Percentiles rank a stretch among this genome's conserved stretches.
Evolutionary conservation across 2,329 filamentous ascomycete genomes (phyloP).

Genomic region (Coniosporium tulheliwenetii): DNA sequence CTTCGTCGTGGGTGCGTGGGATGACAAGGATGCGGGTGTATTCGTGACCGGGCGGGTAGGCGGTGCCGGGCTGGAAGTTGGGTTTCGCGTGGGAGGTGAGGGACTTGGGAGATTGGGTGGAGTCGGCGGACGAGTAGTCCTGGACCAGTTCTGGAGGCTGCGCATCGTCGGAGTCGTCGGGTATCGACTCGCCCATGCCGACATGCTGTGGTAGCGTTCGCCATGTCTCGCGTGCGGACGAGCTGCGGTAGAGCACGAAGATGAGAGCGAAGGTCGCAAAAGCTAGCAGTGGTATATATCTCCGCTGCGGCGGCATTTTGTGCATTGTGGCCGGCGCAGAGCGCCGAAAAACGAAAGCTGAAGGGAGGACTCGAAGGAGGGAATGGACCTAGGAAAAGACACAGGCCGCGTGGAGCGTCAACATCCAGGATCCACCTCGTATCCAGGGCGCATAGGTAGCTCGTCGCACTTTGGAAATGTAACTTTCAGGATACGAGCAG

Average conservation of each 20-base stretch:
- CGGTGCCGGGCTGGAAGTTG: conserved; percentile 13
- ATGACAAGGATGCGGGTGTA: conserved; percentile 41
- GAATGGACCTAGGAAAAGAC: too few relatives aligned
- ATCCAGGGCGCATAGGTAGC: too few relatives aligned
- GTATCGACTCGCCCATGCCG: conserved; percentile 19
- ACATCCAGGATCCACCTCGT: too few relatives aligned
- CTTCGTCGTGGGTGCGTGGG: conserved; percentile 34
- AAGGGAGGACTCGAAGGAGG: too few relatives aligned
- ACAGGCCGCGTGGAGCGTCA: too few relatives aligned
- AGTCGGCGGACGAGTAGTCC: not conserved
- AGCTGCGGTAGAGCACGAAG: conserved; percentile 17
- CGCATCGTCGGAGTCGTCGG: not conserved
- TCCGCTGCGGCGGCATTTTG: conserved; percentile 8
- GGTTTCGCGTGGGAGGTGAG: conserved; percentile 2
- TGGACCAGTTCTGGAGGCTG: conserved; percentile 2
- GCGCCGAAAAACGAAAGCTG: too few relatives aligned
- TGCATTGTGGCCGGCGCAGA: not conserved
- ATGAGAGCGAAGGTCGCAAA: conserved; percentile 15
- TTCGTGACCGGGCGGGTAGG: conserved; percentile 28
- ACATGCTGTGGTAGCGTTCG: conserved; percentile 22
- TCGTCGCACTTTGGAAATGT: too few relatives aligned
- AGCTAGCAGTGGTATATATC: conserved; percentile 15
- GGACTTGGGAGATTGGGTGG: not conserved
- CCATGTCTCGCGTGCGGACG: conserved; percentile 18
- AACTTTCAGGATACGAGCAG: too few relatives aligned